Evolutionary conservation across 202 grass and related monocot genomes (phyloP), one percentile per base, ranked within the genome.

Genomic region (Elaeis oleifera): DNA sequence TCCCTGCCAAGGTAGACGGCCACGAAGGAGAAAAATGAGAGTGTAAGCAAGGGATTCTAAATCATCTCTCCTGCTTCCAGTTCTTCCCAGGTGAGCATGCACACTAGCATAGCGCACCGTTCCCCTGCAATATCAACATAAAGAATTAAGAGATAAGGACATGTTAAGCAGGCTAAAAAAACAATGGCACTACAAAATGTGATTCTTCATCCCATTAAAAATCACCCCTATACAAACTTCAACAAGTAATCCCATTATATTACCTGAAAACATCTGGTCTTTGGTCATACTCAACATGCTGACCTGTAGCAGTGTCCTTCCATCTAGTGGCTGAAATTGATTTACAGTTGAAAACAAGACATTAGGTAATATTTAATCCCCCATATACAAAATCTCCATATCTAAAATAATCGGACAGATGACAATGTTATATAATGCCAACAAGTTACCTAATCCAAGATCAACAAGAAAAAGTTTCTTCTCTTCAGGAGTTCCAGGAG

Each of bases 21-120:
- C 91, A 55, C 91, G 81, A 31, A 96, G 91, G 76, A 96, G 91
- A 87, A 96, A 96, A 71, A 88, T 88, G 70, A 96, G 91, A 4
- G 84, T 96, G 56, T 96, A 96, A 18, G 91, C 87, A 5, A 96
- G 87, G 75, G 84, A 96, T 81, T 96, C 91, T 64, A 96, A 80
- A 60, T 96, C 91, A 85, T 96, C 91, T 79, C 91, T 85, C 79
- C 84, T 87, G 50, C 87, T 90, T 71, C 81, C 91, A 78, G 79
- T 96, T 83, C 91, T 87, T 76, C 91, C 91, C 67, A 96, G 58
- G 80, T 96, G 91, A 58, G 91, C 91, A 74, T 96, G 87, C 17
- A 81, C 91, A 39, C 91, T 96, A 44, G 91, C 87, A 74, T 96
- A 96, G 16, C 84, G 87, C 58, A 96, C 87, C 66, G 91, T 96